Conservation (phyloP, 2,329 filamentous ascomycete genomes). For the Sporothrix pseudoabietina region DNA sequence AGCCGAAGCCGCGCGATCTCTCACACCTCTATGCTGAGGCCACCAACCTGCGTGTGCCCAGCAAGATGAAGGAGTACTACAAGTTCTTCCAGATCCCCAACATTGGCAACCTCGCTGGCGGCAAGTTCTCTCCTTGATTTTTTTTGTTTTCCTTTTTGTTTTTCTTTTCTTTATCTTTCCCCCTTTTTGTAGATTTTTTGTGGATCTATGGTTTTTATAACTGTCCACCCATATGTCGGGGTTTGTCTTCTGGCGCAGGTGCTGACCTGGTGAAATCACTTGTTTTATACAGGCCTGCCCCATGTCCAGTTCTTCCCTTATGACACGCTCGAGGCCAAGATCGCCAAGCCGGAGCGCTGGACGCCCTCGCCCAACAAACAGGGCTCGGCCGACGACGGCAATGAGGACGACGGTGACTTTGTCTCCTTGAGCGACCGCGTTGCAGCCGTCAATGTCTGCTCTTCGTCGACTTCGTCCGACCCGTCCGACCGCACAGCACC, state of each 20-base stretch:
- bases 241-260: background rate
- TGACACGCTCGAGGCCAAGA: slow-evolving; percentile 83
- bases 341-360: slow-evolving; percentile 74
- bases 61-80: slow-evolving; percentile 78
- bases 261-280: background rate
- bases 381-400: slow-evolving; percentile 37
- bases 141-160: background rate
- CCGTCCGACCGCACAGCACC: slow-evolving; percentile 40
- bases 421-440: slow-evolving; percentile 45
- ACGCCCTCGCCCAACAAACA: slow-evolving; percentile 67
- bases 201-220: no score
- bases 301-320: slow-evolving; percentile 83
- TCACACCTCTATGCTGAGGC: slow-evolving; percentile 75
- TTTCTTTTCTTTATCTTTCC: background rate
- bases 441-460: slow-evolving; percentile 37
- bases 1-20: slow-evolving; percentile 66
- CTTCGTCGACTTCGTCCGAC: slow-evolving; percentile 30
- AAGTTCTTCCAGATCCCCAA: slow-evolving; percentile 73
- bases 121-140: slow-evolving; percentile 45
- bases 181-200: background rate
- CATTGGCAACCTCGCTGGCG: slow-evolving; percentile 64
- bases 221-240: background rate
- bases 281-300: slow-evolving; percentile 64
- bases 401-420: slow-evolving; percentile 41
- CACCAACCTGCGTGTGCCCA: slow-evolving; percentile 65